phyloP scores from a whole-genome alignment of 768 basidiomycete genomes.

The Boletellus sp. region DNA sequence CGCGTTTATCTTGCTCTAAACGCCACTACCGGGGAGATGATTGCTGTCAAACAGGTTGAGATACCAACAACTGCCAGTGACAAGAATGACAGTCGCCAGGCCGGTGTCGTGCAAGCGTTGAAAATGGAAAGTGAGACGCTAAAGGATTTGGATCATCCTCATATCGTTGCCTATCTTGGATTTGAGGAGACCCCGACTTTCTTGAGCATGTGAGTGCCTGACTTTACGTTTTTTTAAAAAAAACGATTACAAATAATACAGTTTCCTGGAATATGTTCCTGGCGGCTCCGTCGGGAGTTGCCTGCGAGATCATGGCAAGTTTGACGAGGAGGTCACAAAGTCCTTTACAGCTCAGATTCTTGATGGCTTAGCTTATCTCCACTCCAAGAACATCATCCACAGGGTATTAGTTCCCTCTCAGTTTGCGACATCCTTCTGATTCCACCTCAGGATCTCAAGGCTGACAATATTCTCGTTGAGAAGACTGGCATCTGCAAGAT shows the following conservation, averaged over 20 bases:
- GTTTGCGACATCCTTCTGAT: conserved; percentile 7
- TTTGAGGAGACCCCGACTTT: conserved; percentile 86
- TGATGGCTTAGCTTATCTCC: conserved; percentile 87
- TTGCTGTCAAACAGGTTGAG: conserved; percentile 99
- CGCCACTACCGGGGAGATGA: conserved; percentile 96
- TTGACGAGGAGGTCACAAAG: conserved; percentile 87
- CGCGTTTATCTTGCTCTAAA: conserved; percentile 95
- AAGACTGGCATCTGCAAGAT: conserved; percentile 92
- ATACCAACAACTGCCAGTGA: conserved; percentile 89
- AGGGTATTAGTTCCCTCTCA: conserved; percentile 48
- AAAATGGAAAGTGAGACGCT: conserved; percentile 95
- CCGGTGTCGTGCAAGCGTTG: conserved; percentile 83
- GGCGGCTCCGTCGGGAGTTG: conserved; percentile 93
- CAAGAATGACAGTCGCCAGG: conserved; percentile 81
- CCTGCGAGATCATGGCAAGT: conserved; percentile 87
- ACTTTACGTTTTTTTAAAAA: background rate
- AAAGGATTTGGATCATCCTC: conserved; percentile 93
- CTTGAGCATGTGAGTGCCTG: conserved; percentile 78
- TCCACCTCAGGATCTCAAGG: conserved; percentile 78
- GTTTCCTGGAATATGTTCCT: conserved; percentile 98
- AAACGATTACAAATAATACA: conserved; percentile 32
- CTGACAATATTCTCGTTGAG: conserved; percentile 97
- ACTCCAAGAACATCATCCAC: conserved; percentile 88
- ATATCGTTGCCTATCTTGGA: conserved; percentile 97
- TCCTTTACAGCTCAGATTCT: conserved; percentile 93